Conservation (phyloP, 2,329 filamentous ascomycete species). For the Fusarium mundagurra region DNA sequence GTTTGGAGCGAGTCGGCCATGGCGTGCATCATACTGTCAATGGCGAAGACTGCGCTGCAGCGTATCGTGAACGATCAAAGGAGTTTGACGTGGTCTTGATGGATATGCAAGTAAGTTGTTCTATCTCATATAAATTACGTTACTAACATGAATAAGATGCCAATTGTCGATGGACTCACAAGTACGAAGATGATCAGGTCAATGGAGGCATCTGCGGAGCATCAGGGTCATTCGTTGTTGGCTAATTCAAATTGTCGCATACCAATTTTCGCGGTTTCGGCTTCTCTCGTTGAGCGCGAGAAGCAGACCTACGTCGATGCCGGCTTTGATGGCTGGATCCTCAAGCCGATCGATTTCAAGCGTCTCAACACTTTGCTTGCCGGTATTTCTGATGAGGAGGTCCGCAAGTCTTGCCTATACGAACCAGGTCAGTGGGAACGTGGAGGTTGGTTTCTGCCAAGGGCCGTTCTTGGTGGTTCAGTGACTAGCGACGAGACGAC, state of each 20-base stretch:
- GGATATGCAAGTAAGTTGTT: conserved; percentile 84
- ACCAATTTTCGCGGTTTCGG: conserved; percentile 88
- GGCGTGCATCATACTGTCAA: conserved; percentile 78
- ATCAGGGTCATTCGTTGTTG: conserved; percentile 64
- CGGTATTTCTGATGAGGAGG: conserved; percentile 71
- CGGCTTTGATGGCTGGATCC: conserved; percentile 90
- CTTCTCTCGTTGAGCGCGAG: conserved; percentile 78
- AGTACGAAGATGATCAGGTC: conserved; percentile 86
- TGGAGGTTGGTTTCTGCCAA: conserved; percentile 80
- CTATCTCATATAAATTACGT: not conserved
- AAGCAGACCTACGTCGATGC: conserved; percentile 75
- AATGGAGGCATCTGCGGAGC: conserved; percentile 66
- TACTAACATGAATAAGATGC: conserved; percentile 72
- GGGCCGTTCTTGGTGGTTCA: conserved; percentile 9
- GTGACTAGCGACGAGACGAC: conserved; percentile 40
- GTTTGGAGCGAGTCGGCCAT: conserved; percentile 81
- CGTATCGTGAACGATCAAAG: conserved; percentile 70
- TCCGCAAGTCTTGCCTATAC: conserved; percentile 73
- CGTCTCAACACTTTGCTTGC: conserved; percentile 74
- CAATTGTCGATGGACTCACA: conserved; percentile 84
- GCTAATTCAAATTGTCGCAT: conserved; percentile 71
- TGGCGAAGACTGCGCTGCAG: conserved; percentile 82
- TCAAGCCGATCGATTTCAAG: conserved; percentile 87
- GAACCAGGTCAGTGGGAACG: conserved; percentile 78
- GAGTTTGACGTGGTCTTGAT: conserved; percentile 84